These are phyloP conservation scores for Candida argentea DNA, from an alignment of 805 yeast species.

Conservation along the genomic window DNA sequence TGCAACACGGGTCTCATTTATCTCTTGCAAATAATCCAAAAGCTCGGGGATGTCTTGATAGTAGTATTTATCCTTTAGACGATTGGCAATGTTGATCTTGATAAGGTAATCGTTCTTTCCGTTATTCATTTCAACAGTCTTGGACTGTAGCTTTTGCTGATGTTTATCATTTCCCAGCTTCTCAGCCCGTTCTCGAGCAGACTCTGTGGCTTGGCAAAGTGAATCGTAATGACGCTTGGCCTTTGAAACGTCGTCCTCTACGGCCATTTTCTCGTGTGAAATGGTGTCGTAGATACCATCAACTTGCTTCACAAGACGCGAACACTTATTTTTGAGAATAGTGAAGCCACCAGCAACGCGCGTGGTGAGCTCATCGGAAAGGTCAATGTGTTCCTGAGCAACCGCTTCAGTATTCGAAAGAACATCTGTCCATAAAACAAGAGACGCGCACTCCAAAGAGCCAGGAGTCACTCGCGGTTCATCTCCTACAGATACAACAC, in stretches of 20 bases:
- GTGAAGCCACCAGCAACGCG: constrained; percentile 54
- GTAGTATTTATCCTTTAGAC: constrained; percentile 85
- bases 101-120: constrained; percentile 81
- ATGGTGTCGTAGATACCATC: constrained; percentile 52
- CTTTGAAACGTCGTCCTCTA: constrained; percentile 49
- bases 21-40: constrained; percentile 72
- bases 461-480: constrained; percentile 91
- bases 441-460: constrained; percentile 75
- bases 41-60: constrained; percentile 91
- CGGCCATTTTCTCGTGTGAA: constrained; percentile 32
- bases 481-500: constrained; percentile 78
- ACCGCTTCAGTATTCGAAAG: constrained; percentile 74
- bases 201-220: constrained; percentile 72
- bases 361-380: constrained; percentile 49
- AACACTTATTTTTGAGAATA: constrained; percentile 43
- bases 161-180: constrained; percentile 41
- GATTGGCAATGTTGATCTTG: constrained; percentile 73
- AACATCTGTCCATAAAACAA: constrained; percentile 87
- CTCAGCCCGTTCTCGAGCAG: constrained; percentile 64
- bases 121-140: constrained; percentile 72
- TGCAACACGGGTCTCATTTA: constrained; percentile 69
- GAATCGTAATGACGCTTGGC: constrained; percentile 73
- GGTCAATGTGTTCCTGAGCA: constrained; percentile 52
- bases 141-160: constrained; percentile 45
- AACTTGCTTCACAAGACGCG: constrained; percentile 44